Evolutionary conservation across 805 yeast genomes (phyloP), one percentile per base, ranked within the genome.

Genomic region (Lipomyces sp.): DNA sequence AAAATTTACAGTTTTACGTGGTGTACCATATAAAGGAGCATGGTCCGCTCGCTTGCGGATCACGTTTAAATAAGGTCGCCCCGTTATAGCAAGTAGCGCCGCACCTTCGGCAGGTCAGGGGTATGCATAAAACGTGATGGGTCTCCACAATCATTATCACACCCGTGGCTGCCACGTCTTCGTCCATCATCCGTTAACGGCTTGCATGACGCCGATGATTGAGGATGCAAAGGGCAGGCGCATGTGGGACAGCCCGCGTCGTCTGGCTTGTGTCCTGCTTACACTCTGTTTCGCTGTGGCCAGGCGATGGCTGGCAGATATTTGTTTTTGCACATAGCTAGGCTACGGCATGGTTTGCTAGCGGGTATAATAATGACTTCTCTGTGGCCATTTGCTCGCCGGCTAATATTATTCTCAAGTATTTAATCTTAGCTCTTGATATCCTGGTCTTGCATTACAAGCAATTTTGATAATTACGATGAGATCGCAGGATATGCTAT

Each of bases 161-260:
- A 50, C 54, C 54, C 54, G 54, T 50, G 54, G 54, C 54, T 32
- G 54, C 54, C 54, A 50, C 33, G 54, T 24, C 54, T 50, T 50
- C 54, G 33, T 50, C 54, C 54, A 24, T 30, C 29, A 32, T 32
- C 54, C 54, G 33, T 50, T 11, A 18, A 50, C 33, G 3, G 54
- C 33, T 50, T n/a, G 33, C 54, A 50, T 50, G 54, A 18, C 18
- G 10, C 54, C 54, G 54, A 50, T 13, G 53, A 2, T 50, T 50
- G 54, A 18, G 33, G 54, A 50, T 50, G 7, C 33, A 32, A 18
- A 8, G 53, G 53, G 53, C 53, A 2, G 54, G 54, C 54, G 54
- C 24, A 50, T 50, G 24, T 11, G 54, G 54, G 54, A 50, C 54
- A 11, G 33, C 33, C 54, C 33, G 33, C 33, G 54, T 15, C 24